Evolutionary conservation across 78 protist species (phyloP).

Genomic region (Planoprotostelium fungivorum): DNA sequence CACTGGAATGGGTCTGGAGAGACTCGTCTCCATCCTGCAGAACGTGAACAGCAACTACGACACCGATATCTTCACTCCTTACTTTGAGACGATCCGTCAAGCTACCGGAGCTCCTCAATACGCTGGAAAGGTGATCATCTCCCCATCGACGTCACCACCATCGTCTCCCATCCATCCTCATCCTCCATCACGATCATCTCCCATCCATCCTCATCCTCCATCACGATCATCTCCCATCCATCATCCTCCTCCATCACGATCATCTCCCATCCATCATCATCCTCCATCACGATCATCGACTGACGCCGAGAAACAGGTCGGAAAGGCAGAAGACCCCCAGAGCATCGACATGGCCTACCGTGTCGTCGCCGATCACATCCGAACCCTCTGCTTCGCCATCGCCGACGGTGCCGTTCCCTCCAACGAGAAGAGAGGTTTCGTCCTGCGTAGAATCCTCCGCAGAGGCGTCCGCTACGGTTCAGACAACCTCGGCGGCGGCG

Average conservation of each 20-base stretch:
- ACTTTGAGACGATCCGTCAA: conserved; percentile 81
- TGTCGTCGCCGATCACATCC: conserved; percentile 97
- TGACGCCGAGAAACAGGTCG: too few relatives aligned
- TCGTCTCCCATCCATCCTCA: too few relatives aligned
- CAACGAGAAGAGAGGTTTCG: conserved; percentile 84
- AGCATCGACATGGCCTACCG: conserved; percentile 95
- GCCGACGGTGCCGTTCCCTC: conserved; percentile 95
- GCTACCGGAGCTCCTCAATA: conserved; percentile 70
- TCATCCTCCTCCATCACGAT: too few relatives aligned
- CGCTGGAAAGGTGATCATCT: conserved; percentile 50
- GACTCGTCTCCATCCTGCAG: conserved; percentile 90
- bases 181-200: too few relatives aligned
- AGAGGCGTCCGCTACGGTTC: conserved; percentile 91
- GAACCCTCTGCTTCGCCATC: conserved; percentile 91
- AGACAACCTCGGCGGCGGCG: conserved; percentile 78
- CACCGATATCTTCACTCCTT: conserved; percentile 91
- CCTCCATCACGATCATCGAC: too few relatives aligned
- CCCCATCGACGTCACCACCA: too few relatives aligned
- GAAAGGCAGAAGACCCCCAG: conserved; percentile 76
- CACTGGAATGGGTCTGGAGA: conserved; percentile 97
- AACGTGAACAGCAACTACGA: conserved; percentile 92
- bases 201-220: too few relatives aligned
- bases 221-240: too few relatives aligned
- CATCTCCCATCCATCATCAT: too few relatives aligned
- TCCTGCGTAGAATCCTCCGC: conserved; percentile 93